Base-by-base conservation (phyloP, 2,329 filamentous ascomycete genomes). In the Metarhizium album region DNA sequence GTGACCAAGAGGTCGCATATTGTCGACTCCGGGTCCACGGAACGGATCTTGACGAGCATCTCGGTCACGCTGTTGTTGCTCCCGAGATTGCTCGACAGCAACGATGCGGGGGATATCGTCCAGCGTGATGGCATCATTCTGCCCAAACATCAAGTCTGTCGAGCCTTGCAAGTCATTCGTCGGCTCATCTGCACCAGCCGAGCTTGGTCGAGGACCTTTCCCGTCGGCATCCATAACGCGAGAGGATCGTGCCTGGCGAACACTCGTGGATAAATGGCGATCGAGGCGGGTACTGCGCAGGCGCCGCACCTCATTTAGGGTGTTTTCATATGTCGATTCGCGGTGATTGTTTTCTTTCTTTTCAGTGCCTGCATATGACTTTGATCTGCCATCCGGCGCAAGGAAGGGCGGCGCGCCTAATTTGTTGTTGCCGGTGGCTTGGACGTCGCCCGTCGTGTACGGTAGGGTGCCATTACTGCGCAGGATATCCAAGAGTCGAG, bases 41-140 rank as follows among this genome's bases (percentile, higher is more conserved):
- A 80, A 86, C 60, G 82, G 71, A 43, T 86, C 84, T 54, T 84
- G 82, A 23, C 87, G 81, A 9, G 56, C 52, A 11, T 53, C 50
- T 42, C 58, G 55, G 24, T 64, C 59, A 40, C 83, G 82, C 54
- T 83, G 86, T 62, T 88, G 89, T 64, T 95, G 89, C 64, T 97
- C 91, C 59, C 90, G 84, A 23, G 91, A 90, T 68, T 97, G 91
- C 66, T 97, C 90, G 14, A 93, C 88, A 33, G 93, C 93, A 42
- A 96, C 90, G 61, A 98, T 95, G 55, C 93, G 81, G 8, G 93
- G 90, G 58, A 98, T 97, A 62, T 98, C 93, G 62, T 98, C 93
- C 51, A 98, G 73, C 0, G 91, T 96, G 54, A 98, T 79, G 23
- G 89, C 89, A 67, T 97, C 90, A 62, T 91, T 86, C 58, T 90